Conservation (phyloP, 805 yeast species). For the Jamesozyma rosinii region DNA sequence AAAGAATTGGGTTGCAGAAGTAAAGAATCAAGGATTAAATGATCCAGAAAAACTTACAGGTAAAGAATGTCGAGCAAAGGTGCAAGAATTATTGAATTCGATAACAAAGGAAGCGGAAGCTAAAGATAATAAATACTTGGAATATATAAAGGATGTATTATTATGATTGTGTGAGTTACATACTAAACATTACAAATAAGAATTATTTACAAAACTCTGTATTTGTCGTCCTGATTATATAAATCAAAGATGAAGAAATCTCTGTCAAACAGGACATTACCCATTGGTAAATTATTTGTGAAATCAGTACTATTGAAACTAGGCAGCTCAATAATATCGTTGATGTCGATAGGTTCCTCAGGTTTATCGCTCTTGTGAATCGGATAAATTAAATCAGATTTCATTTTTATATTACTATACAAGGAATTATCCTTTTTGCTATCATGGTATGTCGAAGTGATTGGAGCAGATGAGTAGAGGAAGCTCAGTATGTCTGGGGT, state of each 20-base stretch:
- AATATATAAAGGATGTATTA: slow-evolving; percentile 15
- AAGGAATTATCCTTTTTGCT: slow-evolving; percentile 1
- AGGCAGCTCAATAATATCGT: neutral
- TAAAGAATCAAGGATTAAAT: slow-evolving; percentile 27
- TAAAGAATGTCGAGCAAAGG: slow-evolving; percentile 26
- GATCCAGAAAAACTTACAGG: slow-evolving; percentile 25
- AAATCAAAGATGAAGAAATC: slow-evolving; percentile 36
- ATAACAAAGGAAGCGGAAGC: slow-evolving; percentile 11
- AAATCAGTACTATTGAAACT: slow-evolving; percentile 8
- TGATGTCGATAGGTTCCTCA: neutral
- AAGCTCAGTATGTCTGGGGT: slow-evolving; percentile 6
- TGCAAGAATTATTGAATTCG: slow-evolving; percentile 16
- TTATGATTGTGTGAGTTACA: slow-evolving; percentile 5
- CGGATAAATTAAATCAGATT: neutral
- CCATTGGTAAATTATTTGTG: slow-evolving; percentile 42
- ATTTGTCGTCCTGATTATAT: neutral
- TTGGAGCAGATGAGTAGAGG: slow-evolving; percentile 6
- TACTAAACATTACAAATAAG: too few relatives aligned
- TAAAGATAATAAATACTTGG: slow-evolving; percentile 12
- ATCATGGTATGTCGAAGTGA: neutral
- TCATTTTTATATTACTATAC: neutral
- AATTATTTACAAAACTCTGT: neutral
- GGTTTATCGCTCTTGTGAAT: neutral
- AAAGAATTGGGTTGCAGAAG: slow-evolving; percentile 44
- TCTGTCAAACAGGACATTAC: slow-evolving; percentile 45